Evolutionary conservation across 495 filamentous ascomycete species (phyloP), one percentile per base, ranked within the genome.

Genomic region (Podospora bellae-mahoneyi): DNA sequence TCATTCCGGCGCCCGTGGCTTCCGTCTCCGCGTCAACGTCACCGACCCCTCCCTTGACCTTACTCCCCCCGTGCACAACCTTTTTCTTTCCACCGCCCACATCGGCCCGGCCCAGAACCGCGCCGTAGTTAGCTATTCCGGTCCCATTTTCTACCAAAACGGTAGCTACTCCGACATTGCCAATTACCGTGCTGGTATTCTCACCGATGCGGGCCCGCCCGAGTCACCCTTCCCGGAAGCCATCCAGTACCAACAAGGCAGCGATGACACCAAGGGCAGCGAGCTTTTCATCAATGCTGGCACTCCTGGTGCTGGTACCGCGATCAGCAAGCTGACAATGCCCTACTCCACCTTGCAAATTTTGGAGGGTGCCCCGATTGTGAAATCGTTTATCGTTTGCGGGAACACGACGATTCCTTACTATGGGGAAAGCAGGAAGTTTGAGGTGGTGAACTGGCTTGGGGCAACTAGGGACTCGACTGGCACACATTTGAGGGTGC

Each of bases 61-160:
- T 32, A 48, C 28, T n/a, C 27, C 58, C 58, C 20, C 65, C 0
- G 30, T 66, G 2, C 55, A 66, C 55, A 28, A 28, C 55, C 27
- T 16, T 1, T 48, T 7, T 27, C 26, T 66, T 26, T 34, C 28
- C 0, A 57, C 57, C 15, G 55, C 57, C 30, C 65, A 66, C 65
- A 60, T 66, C 27, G 65, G 65, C n/a, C 55, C 65, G 4, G 55
- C 55, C n/a, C 54, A 60, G 6, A 61, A 66, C 55, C 65, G 65
- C 56, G 65, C 65, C 65, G 1, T 60, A 10, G 57, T 53, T 16
- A 32, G 23, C 48, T 34, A 6, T 20, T 19, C 27, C 16, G 56
- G 65, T 4, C 56, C 65, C 5, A 26, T 66, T 15, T 66, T 66
- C 65, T 66, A 60, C 57, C 65, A 66, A 60, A 66, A 66, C 57